Evolutionary conservation across 306 rosid species (phyloP), one percentile per base, ranked within the genome.

Genomic region (Astragalus glycyphyllos): DNA sequence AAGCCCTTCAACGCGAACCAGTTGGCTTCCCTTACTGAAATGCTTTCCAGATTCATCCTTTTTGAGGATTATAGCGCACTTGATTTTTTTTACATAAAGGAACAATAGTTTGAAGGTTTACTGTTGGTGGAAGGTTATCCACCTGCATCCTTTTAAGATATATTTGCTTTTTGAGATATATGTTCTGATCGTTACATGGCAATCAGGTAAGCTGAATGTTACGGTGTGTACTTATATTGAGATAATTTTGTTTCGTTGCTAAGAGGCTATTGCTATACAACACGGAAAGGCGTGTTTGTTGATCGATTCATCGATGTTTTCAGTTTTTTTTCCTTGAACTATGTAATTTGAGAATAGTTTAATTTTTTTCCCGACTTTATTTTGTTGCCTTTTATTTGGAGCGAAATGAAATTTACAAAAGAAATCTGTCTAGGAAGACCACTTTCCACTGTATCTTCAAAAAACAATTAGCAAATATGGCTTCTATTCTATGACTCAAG

Each of bases 1-100:
- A 87, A 81, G 92, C 97, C 54, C 8, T 94, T 72, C 92, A 91
- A 76, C 81, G 46, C 4, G 96, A 91, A 51, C 89, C 89, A 32
- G 45, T 89, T 53, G 58, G 51, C 54, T 87, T 68, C 71, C 78
- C 84, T 23, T 77, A 58, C 56, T 80, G 67, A 78, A 59, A 62
- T 3, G 46, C 60, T 42, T 34, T 31, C 37, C 40, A 17, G 14
- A 41, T 59, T 41, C 47, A 50, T 49, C 46, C 44, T 16, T 53
- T 73, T 54, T 55, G 31, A 47, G 47, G 17, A 41, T 29, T 49
- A 72, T 73, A 60, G n/a, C 46, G 55, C 59, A n/a, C 37, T 58
- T 49, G 37, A 17, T 58, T 48, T 58, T 17, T 44, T 66, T 49
- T 51, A 37, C 29, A 10, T 1, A 59, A 59, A n/a, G 44, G 69